Evolutionary conservation across 2,329 filamentous ascomycete species (phyloP).

Genomic region (Orbilia quercus): DNA sequence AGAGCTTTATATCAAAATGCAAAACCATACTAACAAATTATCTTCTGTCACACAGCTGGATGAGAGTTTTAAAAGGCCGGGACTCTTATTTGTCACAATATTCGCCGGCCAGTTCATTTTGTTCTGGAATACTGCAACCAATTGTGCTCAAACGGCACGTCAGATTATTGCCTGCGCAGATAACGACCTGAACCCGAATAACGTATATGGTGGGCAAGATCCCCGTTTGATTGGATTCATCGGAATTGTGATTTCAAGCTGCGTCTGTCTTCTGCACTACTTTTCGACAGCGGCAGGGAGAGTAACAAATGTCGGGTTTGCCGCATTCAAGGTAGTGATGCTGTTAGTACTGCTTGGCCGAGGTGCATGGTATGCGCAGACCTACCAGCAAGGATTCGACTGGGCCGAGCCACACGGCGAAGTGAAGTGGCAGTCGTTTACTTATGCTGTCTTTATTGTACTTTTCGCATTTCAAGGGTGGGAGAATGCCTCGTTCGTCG

Average conservation of each 20-base stretch:
- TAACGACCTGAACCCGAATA: conserved; percentile 60
- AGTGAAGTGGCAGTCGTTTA: conserved; percentile 59
- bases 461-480: conserved; percentile 64
- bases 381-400: conserved; percentile 57
- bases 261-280: conserved; percentile 63
- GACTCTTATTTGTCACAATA: conserved; percentile 63
- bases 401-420: conserved; percentile 33
- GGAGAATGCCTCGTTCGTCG: conserved; percentile 64
- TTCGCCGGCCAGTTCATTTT: conserved; percentile 63
- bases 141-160: conserved; percentile 59
- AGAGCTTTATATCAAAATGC: neutral
- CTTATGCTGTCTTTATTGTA: conserved; percentile 62
- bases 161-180: conserved; percentile 61
- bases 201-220: conserved; percentile 58
- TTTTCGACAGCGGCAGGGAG: conserved; percentile 62
- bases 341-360: conserved; percentile 58
- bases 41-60: conserved; percentile 55
- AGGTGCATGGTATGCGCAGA: conserved; percentile 33
- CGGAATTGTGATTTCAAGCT: conserved; percentile 62
- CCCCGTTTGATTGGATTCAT: conserved; percentile 62
- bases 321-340: conserved; percentile 62
- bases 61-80: conserved; percentile 62
- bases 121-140: conserved; percentile 63
- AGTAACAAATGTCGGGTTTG: conserved; percentile 63
- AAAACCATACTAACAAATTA: neutral